Evolutionary conservation across 148 eudicot species (phyloP), one percentile per base, ranked within the genome.

Genomic region (Diospyros lotus): DNA sequence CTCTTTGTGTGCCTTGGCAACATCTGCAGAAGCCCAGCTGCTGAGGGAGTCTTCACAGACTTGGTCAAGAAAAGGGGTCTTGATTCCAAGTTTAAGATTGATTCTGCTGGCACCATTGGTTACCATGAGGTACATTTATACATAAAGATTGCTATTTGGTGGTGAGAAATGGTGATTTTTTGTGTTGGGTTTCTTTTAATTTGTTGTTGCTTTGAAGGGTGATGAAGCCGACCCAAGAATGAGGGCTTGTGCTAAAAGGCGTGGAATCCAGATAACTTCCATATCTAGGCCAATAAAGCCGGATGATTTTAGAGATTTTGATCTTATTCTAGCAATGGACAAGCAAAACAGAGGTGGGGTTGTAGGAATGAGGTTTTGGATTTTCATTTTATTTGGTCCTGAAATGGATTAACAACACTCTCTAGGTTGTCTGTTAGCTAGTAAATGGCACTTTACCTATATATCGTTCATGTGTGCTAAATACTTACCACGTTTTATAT

Each of bases 251-350:
- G 92, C 99, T 42, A 90, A 88, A 72, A 84, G 82, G 80, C 97
- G 99, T 74, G 97, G 96, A 69, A 74, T 95, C 78, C 87, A 84
- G 85, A 93, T 95, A 76, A 91, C 97, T 72, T 92, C 99, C 2
- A 53, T 83, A 10, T 95, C 99, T 48, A 89, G 99, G 82, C 94
- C 91, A n/a, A 91, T 95, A 73, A 77, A 77, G 69, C 86, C 97
- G 0, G 87, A 94, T 40, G 99, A 95, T 86, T 95, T 95, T 70
- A 86, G 60, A 63, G 94, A 90, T 73, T 95, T 90, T 82, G 94
- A 95, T 88, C 89, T 95, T n/a, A 95, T 95, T 89, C 96, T 95
- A 82, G 97, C 99, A 14, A 95, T 95, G 99, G 98, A 95, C 64
- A 84, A 82, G 81, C 88, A 92, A 69, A 95, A 95, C 74, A 91